These are phyloP conservation scores for Cicer judaicum DNA, from an alignment of 306 rosid species.

Conservation along the genomic window DNA sequence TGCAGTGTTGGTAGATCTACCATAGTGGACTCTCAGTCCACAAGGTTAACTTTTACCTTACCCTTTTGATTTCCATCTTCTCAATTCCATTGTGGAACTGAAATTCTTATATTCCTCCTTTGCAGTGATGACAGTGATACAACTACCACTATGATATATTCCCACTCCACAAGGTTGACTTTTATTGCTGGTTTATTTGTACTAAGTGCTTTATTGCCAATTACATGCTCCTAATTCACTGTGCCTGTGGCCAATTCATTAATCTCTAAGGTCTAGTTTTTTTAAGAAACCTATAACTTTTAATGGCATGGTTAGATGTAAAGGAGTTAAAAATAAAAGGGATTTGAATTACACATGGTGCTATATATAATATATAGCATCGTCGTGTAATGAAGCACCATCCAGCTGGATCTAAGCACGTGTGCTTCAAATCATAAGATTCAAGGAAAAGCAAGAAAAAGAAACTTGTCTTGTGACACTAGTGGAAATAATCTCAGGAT, in stretches of 20 bases:
- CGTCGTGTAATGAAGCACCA: neutral
- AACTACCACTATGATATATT: slow-evolving; percentile 51
- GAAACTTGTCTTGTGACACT: neutral
- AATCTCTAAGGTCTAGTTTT: slow-evolving; percentile 1
- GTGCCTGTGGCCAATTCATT: neutral
- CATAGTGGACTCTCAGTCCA: slow-evolving; percentile 55
- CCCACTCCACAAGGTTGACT: slow-evolving; percentile 57
- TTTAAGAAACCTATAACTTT: slow-evolving; percentile 14
- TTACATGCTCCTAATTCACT: slow-evolving; percentile 45
- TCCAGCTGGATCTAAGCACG: neutral
- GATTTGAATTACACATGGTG: neutral
- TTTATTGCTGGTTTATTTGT: slow-evolving; percentile 46
- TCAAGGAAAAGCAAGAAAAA: slow-evolving; percentile 4
- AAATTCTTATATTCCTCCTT: slow-evolving; percentile 46
- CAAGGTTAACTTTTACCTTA: slow-evolving; percentile 50
- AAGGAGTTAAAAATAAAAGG: neutral
- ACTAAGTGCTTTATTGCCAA: slow-evolving; percentile 45
- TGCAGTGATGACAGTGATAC: slow-evolving; percentile 62
- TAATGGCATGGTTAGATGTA: neutral
- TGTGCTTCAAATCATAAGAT: neutral
- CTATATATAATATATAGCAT: neutral
- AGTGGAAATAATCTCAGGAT: neutral
- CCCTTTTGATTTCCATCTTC: slow-evolving; percentile 46
- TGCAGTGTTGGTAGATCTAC: slow-evolving; percentile 60
- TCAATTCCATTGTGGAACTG: slow-evolving; percentile 46